Percentiles rank a stretch among this genome's conserved stretches.
Evolutionary conservation across 805 yeast genomes (phyloP).

Genomic region (Wickerhamiella allomyrinae): DNA sequence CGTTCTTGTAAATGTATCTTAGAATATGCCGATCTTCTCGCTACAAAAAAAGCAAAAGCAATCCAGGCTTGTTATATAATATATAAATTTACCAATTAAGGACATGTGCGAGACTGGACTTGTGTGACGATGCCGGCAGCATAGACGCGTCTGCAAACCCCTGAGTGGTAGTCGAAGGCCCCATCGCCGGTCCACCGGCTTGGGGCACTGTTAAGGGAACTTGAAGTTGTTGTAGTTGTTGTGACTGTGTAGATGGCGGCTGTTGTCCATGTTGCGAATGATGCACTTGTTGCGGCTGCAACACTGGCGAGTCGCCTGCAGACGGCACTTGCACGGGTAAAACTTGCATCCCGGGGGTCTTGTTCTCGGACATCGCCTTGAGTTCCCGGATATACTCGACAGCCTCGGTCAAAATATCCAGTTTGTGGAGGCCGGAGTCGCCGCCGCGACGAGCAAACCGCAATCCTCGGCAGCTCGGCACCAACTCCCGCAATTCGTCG

Average conservation of each 20-base stretch:
- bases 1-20: no score
- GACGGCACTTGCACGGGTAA: neutral
- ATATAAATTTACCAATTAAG: neutral
- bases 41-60: no score
- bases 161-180: no score
- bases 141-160: no score
- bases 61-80: neutral
- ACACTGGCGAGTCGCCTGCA: neutral
- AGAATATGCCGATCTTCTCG: no score
- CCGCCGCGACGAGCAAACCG: conserved; percentile 22
- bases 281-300: neutral
- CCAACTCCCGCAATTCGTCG: conserved; percentile 60
- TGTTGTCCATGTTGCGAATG: neutral
- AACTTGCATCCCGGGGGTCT: neutral
- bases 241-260: no score
- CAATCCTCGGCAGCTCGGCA: conserved; percentile 61
- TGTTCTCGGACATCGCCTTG: neutral
- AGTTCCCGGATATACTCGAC: conserved; percentile 51
- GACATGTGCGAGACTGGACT: neutral
- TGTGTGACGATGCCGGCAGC: neutral
- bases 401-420: conserved; percentile 67
- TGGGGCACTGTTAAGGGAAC: no score
- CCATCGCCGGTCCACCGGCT: no score
- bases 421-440: conserved; percentile 59
- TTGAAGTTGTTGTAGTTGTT: no score